Percentiles rank a stretch among this genome's conserved stretches.
These are phyloP conservation scores for Annona squamosa DNA, from an alignment of 164 flowering plant genomes.

Conservation along the genomic window DNA sequence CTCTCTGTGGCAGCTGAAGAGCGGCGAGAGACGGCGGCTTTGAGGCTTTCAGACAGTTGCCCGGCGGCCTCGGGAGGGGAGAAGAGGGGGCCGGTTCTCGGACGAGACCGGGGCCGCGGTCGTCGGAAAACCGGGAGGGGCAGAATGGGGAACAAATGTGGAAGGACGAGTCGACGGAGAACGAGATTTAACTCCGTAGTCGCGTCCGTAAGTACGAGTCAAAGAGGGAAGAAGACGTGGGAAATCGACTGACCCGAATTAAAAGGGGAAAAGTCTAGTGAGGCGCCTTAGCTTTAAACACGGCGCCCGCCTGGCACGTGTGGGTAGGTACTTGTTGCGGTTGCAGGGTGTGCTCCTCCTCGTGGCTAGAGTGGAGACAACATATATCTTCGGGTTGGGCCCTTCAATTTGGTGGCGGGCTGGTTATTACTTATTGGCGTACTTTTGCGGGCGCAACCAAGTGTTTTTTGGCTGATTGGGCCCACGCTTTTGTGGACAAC, in stretches of 20 bases:
- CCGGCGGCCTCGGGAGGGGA: neutral
- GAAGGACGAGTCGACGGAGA: constrained; percentile 10
- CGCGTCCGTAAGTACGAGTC: constrained; percentile 32
- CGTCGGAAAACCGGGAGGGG: constrained; percentile 15
- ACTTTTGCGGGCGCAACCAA: too few relatives aligned
- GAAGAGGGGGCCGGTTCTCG: neutral
- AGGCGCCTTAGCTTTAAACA: neutral
- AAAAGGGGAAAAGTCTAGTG: neutral
- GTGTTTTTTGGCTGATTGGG: too few relatives aligned
- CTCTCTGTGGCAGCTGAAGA: neutral
- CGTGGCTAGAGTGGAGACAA: too few relatives aligned
- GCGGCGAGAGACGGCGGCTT: constrained; percentile 5
- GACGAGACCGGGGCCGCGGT: constrained; percentile 5
- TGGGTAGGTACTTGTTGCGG: too few relatives aligned
- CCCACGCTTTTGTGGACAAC: too few relatives aligned
- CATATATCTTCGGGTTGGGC: too few relatives aligned
- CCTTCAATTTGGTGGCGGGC: too few relatives aligned
- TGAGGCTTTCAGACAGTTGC: neutral
- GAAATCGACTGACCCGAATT: neutral
- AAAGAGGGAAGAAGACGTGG: constrained; percentile 21
- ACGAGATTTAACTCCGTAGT: constrained; percentile 17
- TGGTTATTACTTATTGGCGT: too few relatives aligned
- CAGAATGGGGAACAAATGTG: constrained; percentile 3
- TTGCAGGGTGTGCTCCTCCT: too few relatives aligned
- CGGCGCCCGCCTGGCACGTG: neutral